Base-by-base conservation (phyloP, 2,329 filamentous ascomycete species). In the Trichoderma sp. region DNA sequence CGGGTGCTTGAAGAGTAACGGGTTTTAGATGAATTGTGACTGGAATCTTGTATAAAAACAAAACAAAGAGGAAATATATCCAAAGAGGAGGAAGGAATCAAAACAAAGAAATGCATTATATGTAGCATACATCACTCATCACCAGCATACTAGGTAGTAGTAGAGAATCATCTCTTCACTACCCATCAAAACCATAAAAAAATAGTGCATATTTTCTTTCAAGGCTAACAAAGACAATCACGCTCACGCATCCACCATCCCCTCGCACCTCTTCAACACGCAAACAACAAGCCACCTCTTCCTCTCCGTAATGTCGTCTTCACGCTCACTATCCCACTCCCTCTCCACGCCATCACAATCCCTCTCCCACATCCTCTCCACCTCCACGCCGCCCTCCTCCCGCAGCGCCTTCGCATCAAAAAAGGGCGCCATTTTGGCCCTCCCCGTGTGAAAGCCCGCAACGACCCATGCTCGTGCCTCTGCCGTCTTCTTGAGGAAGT, bases 281-380 rank as follows among this genome's bases (percentile, higher is more conserved):
- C 84, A 87, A 71, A 93, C 83, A 5, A 89, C 88, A n/a, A 93
- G 82, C 91, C 92, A 94, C 74, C 89, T 86, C 82, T 93, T 94
- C 76, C 89, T 83, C 78, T 86, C 86, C 1, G 84, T 86, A 4
- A 87, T 80, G 77, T 92, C 87, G 77, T 93, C 91, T 1, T 89
- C 90, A 7, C 90, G 84, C 76, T 91, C 88, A 73, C 80, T 81
- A 15, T 79, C 80, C 91, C 91, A 94, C 51, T 84, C 83, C 76
- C 91, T 85, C 79, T 91, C 86, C 15, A 79, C 78, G 3, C 91
- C 91, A 68, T 91, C 85, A 15, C 87, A 91, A 78, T 93, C 89
- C 79, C 90, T 86, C 82, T 94, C 92, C 83, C 87, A 91, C 24
- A 93, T 89, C 32, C 84, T 81, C 78, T 92, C 91, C 3, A 92